Base-by-base conservation (phyloP, 2,329 filamentous ascomycete species). In the Neocatenulostroma microsporum region DNA sequence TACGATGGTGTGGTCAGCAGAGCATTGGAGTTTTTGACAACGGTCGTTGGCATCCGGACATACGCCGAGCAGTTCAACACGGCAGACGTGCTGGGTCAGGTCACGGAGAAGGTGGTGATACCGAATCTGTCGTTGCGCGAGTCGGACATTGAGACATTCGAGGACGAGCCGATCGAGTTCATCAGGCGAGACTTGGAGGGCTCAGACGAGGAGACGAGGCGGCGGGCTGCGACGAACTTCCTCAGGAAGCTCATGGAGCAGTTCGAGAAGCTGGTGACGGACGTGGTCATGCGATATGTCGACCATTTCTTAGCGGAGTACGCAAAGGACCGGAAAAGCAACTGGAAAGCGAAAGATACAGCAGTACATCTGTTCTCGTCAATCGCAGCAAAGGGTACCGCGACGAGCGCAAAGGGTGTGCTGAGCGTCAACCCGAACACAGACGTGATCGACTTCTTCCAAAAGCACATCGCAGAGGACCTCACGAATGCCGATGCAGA, bases 151-250 rank as follows among this genome's bases (percentile, higher is more conserved):
- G 91, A 98, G 60, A 74, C 94, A 48, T 96, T 98, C 51, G 91
- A 98, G 58, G 93, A 98, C 57, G 93, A 98, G 66, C 91, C 91
- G 0, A 98, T 98, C 48, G 91, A 98, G 62, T 98, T 94, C 58
- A 98, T 98, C 55, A 77, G 91, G 45, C 77, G 87, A 53, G 91
- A 98, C 61, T 70, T 98, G 31, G 91, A 98, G 61, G 91, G 91
- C 5, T 95, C 91, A 2, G 91, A 98, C 62, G 93, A 83, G 37
- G 91, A 96, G 58, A 98, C 91, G 2, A 74, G 91, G 55, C 74
- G 91, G 49, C 76, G 91, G 54, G 89, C 91, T 26, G 88, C 93
- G 1, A 96, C 89, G 1, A 91, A 96, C 60, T 98, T 98, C 66
- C 66, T 98, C 40, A 77, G 85, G 45, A 83, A 87, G 55, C 73